Percentiles rank a stretch among this genome's conserved stretches.
These are phyloP conservation scores for Aspergillus neotritici DNA, from an alignment of 2,329 filamentous ascomycete genomes.

Conservation along the genomic window DNA sequence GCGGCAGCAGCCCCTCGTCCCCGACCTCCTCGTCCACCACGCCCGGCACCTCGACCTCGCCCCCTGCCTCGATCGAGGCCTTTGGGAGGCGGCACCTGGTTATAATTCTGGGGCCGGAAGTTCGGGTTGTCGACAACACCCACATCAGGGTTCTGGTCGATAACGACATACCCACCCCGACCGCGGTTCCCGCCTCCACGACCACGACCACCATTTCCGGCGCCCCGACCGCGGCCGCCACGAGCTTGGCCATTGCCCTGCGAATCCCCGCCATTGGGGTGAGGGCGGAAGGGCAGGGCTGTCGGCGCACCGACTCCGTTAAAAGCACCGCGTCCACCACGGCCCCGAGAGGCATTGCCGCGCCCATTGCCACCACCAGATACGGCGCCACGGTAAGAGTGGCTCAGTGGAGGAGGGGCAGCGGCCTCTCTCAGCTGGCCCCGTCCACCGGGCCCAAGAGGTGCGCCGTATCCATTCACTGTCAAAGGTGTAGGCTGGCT, in stretches of 20 bases:
- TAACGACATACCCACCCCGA: constrained; percentile 34
- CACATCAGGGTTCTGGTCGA: constrained; percentile 49
- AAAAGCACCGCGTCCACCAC: constrained; percentile 25
- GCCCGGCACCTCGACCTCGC: constrained; percentile 27
- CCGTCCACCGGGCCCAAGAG: constrained; percentile 52
- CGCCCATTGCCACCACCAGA: constrained; percentile 39
- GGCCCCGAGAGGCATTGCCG: constrained; percentile 33
- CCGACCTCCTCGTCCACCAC: constrained; percentile 22
- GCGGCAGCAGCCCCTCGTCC: constrained; percentile 21
- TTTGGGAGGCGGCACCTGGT: constrained; percentile 46
- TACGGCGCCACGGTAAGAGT: constrained; percentile 55
- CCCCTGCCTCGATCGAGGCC: constrained; percentile 35
- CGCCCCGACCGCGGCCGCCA: constrained; percentile 28
- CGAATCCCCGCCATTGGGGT: constrained; percentile 21
- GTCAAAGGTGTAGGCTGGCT: constrained; percentile 51
- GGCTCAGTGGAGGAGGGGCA: constrained; percentile 53
- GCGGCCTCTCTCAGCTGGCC: constrained; percentile 55
- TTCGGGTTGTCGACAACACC: constrained; percentile 53
- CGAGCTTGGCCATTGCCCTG: constrained; percentile 16
- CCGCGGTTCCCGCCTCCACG: constrained; percentile 26
- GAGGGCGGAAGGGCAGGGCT: constrained; percentile 29
- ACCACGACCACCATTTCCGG: constrained; percentile 9
- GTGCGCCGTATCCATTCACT: constrained; percentile 52
- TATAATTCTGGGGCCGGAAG: constrained; percentile 52
- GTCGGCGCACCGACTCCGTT: constrained; percentile 22